Conservation (phyloP, 169 alveolate genomes). For the Cytauxzoon felis region DNA sequence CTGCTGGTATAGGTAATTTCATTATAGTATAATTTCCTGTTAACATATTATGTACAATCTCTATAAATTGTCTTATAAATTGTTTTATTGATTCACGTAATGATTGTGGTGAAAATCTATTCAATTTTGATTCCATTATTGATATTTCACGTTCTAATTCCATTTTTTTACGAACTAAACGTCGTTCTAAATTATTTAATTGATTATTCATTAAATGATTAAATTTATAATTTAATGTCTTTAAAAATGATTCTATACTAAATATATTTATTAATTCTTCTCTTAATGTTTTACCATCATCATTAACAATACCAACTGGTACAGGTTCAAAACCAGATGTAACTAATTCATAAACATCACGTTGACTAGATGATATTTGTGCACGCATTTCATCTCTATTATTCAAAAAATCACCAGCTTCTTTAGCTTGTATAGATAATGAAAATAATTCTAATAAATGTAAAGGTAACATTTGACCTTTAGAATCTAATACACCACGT, state of each 20-base stretch:
- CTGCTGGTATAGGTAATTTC: slow-evolving; percentile 78
- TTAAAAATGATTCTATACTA: slow-evolving; percentile 72
- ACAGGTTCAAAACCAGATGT: slow-evolving; percentile 10
- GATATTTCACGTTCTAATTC: slow-evolving; percentile 71
- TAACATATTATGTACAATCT: slow-evolving; percentile 77
- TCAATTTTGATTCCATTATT: slow-evolving; percentile 66
- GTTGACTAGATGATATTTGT: slow-evolving; percentile 71
- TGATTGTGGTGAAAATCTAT: slow-evolving; percentile 64
- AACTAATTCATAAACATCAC: slow-evolving; percentile 68
- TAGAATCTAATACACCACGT: slow-evolving; percentile 67
- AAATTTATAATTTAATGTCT: slow-evolving; percentile 75
- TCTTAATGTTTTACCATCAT: slow-evolving; percentile 60
- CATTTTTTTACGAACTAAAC: slow-evolving; percentile 68
- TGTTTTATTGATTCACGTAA: slow-evolving; percentile 76
- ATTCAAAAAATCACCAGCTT: slow-evolving; percentile 69
- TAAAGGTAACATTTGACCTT: slow-evolving; percentile 75
- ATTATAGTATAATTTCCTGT: slow-evolving; percentile 83
- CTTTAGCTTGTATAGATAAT: slow-evolving; percentile 80
- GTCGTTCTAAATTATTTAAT: slow-evolving; percentile 71
- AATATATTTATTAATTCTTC: slow-evolving; percentile 67
- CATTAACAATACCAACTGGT: slow-evolving; percentile 43
- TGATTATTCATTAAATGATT: slow-evolving; percentile 74
- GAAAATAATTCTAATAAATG: slow-evolving; percentile 79
- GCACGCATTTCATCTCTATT: slow-evolving; percentile 75
- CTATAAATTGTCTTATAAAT: slow-evolving; percentile 78